phyloP scores from a whole-genome alignment of 768 basidiomycete genomes.

The Boletus tomentosulus region DNA sequence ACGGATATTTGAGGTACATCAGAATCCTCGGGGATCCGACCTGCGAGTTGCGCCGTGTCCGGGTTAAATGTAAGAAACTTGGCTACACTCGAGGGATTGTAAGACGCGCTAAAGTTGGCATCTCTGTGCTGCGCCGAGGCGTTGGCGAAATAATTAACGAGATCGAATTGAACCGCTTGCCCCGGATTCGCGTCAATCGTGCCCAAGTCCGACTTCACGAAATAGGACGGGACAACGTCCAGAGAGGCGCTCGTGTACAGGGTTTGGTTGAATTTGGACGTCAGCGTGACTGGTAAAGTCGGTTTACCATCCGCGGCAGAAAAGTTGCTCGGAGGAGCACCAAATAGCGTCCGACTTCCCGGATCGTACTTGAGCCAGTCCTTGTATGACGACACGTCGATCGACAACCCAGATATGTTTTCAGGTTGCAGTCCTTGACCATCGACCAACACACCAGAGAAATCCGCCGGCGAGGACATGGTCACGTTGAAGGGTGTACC shows the following conservation, averaged over 20 bases:
- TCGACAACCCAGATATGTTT: conserved; percentile 52
- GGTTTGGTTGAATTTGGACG: conserved; percentile 63
- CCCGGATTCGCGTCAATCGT: conserved; percentile 52
- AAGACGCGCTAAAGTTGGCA: conserved; percentile 51
- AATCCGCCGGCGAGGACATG: conserved; percentile 53
- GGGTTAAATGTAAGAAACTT: conserved; percentile 54
- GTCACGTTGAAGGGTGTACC: conserved; percentile 49
- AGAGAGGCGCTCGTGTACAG: conserved; percentile 61
- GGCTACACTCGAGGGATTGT: conserved; percentile 45
- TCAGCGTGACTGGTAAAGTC: conserved; percentile 57
- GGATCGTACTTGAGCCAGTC: conserved; percentile 62
- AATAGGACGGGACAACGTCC: conserved; percentile 68
- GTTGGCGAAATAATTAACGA: conserved; percentile 56
- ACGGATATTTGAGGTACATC: conserved; percentile 40
- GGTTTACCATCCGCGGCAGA: conserved; percentile 32
- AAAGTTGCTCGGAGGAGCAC: conserved; percentile 51
- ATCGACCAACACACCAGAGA: conserved; percentile 61
- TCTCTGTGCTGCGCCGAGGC: conserved; percentile 36
- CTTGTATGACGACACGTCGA: conserved; percentile 56
- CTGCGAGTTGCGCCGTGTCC: conserved; percentile 43
- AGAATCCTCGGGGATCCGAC: conserved; percentile 50
- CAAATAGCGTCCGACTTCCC: conserved; percentile 53
- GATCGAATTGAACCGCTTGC: conserved; percentile 46
- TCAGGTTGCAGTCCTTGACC: conserved; percentile 50
- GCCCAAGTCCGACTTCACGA: conserved; percentile 54